Conservation (phyloP, 148 eudicot genomes). For the Fagopyrum esculentum region DNA sequence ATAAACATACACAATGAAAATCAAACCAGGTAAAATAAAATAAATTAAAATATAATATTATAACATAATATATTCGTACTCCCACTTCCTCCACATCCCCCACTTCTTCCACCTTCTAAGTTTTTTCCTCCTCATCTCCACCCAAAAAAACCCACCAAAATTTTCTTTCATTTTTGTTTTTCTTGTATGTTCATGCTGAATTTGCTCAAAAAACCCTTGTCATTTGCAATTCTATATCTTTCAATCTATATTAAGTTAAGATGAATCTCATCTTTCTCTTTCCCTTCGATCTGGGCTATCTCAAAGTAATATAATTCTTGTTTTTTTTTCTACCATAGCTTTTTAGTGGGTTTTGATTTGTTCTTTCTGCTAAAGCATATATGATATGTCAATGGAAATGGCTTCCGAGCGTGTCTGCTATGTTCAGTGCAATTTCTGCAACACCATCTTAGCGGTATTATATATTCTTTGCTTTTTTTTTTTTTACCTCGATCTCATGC, state of each 20-base stretch:
- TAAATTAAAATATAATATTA: background rate
- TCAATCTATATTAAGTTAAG: background rate
- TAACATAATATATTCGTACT: conserved; percentile 5
- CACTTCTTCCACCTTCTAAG: conserved; percentile 9
- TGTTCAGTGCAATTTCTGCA: conserved; percentile 94
- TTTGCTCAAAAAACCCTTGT: background rate
- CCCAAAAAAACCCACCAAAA: conserved; percentile 10
- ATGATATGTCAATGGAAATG: conserved; percentile 48
- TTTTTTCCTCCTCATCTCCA: conserved; percentile 7
- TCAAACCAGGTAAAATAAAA: background rate
- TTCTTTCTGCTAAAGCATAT: background rate
- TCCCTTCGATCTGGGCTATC: background rate
- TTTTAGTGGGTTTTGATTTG: background rate
- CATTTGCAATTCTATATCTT: background rate
- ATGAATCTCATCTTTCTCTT: background rate
- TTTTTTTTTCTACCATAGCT: background rate
- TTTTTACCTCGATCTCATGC: background rate
- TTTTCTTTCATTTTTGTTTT: background rate
- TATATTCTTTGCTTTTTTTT: background rate
- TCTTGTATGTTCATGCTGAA: background rate
- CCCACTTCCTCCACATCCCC: conserved; percentile 4
- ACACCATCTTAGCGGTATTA: conserved; percentile 80
- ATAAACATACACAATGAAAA: background rate
- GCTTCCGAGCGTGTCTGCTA: conserved; percentile 76
- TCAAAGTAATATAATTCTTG: background rate